phyloP scores from a whole-genome alignment of 805 yeast genomes.

The Candida qinlingensis region DNA sequence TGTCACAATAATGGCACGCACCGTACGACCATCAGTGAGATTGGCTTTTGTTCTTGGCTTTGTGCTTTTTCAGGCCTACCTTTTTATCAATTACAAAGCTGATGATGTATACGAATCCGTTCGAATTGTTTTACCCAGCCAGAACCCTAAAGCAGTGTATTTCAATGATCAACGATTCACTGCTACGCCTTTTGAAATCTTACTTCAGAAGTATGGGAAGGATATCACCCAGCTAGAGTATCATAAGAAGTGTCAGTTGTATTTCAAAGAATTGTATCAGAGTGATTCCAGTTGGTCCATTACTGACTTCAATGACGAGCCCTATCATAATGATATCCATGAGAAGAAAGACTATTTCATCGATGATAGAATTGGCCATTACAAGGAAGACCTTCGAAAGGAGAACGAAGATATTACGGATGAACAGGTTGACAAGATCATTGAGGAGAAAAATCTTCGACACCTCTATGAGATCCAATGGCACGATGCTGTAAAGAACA shows the following conservation, averaged over 20 bases:
- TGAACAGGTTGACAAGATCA: neutral
- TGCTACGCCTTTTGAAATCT: neutral
- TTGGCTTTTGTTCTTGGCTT: too few species aligned
- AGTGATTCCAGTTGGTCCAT: conserved; percentile 19
- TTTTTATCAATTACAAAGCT: too few species aligned
- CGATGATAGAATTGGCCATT: conserved; percentile 10
- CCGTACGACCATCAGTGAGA: too few species aligned
- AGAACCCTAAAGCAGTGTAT: neutral
- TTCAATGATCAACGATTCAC: neutral
- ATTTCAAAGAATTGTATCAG: conserved; percentile 25
- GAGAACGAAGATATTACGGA: too few species aligned
- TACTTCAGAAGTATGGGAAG: neutral
- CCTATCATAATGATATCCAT: conserved; percentile 18
- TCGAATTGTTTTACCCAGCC: too few species aligned
- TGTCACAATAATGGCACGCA: too few species aligned
- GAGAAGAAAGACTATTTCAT: conserved; percentile 17
- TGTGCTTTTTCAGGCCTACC: too few species aligned
- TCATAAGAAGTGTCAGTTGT: conserved; percentile 24
- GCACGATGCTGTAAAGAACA: conserved; percentile 12
- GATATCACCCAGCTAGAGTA: conserved; percentile 2
- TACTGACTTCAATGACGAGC: conserved; percentile 15
- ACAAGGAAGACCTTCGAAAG: conserved; percentile 5
- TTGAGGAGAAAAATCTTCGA: neutral
- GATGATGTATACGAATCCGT: too few species aligned
- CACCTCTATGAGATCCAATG: conserved; percentile 12